These are phyloP conservation scores for Cordia subcordata DNA, from an alignment of 257 asterid species.

Conservation along the genomic window DNA sequence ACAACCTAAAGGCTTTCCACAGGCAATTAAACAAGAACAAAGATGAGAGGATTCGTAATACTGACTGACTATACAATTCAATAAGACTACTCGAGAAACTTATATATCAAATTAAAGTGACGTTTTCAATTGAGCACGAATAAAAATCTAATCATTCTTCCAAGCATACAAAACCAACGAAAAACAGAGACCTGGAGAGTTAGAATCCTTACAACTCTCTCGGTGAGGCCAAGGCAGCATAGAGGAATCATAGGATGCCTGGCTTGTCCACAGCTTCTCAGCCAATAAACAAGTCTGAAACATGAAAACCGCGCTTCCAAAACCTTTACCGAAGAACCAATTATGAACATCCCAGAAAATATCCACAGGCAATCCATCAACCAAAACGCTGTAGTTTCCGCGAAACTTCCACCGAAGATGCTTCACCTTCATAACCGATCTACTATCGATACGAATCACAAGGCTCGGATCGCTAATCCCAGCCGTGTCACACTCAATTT, in stretches of 20 bases:
- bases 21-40: no score
- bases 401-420: conserved; percentile 82
- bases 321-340: conserved; percentile 64
- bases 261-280: conserved; percentile 55
- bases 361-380: conserved; percentile 86
- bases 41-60: not conserved
- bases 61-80: not conserved
- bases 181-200: conserved; percentile 59
- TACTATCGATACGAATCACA: conserved; percentile 54
- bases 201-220: conserved; percentile 39
- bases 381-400: conserved; percentile 59
- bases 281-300: conserved; percentile 61
- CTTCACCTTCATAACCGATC: conserved; percentile 67
- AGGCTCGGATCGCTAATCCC: conserved; percentile 53
- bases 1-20: no score
- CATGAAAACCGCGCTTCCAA: conserved; percentile 76
- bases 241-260: conserved; percentile 32
- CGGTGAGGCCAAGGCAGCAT: conserved; percentile 50
- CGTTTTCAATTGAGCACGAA: conserved; percentile 19
- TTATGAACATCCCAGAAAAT: conserved; percentile 86
- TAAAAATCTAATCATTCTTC: conserved; percentile 53
- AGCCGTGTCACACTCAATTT: conserved; percentile 59
- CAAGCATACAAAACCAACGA: conserved; percentile 73
- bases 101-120: conserved; percentile 9
- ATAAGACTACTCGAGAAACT: not conserved